Evolutionary conservation across 2,329 filamentous ascomycete species (phyloP).

Genomic region (Chrysoporthe deuterocubensis): DNA sequence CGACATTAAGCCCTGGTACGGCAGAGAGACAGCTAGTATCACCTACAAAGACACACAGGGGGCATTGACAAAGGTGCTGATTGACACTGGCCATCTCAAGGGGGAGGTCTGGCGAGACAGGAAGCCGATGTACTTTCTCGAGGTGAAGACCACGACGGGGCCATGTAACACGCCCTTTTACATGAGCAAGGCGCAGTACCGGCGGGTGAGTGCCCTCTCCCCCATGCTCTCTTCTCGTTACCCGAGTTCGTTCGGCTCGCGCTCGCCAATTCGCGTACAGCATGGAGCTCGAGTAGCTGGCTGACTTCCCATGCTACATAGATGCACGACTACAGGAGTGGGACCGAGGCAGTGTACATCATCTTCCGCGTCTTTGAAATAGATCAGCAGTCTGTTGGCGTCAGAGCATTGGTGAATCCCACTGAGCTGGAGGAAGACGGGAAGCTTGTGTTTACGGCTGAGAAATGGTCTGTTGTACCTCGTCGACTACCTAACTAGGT

Average conservation of each 20-base stretch:
- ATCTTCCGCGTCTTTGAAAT: constrained; percentile 48
- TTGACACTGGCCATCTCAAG: constrained; percentile 40
- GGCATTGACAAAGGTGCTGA: constrained; percentile 40
- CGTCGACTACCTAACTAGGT: not conserved
- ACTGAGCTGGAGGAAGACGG: constrained; percentile 34
- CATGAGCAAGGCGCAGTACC: constrained; percentile 51
- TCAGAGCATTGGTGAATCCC: constrained; percentile 47
- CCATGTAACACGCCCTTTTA: constrained; percentile 47
- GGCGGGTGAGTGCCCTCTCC: constrained; percentile 41
- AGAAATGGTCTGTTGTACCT: constrained; percentile 30
- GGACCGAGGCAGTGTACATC: constrained; percentile 40
- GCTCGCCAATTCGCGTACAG: constrained; percentile 6
- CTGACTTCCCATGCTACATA: constrained; percentile 20
- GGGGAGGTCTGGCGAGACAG: constrained; percentile 34
- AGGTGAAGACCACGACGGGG: constrained; percentile 54
- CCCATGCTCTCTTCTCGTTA: too few species aligned
- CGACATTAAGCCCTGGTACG: constrained; percentile 44
- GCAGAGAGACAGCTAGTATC: constrained; percentile 52
- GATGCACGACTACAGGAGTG: constrained; percentile 32
- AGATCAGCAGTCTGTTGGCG: constrained; percentile 35
- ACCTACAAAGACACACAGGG: constrained; percentile 45
- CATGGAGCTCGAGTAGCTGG: not conserved
- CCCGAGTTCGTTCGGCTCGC: not conserved
- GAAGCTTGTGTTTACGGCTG: constrained; percentile 33
- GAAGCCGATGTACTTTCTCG: constrained; percentile 49